Evolutionary conservation across 768 basidiomycete species (phyloP).

Genomic region (Mycena vitilis): DNA sequence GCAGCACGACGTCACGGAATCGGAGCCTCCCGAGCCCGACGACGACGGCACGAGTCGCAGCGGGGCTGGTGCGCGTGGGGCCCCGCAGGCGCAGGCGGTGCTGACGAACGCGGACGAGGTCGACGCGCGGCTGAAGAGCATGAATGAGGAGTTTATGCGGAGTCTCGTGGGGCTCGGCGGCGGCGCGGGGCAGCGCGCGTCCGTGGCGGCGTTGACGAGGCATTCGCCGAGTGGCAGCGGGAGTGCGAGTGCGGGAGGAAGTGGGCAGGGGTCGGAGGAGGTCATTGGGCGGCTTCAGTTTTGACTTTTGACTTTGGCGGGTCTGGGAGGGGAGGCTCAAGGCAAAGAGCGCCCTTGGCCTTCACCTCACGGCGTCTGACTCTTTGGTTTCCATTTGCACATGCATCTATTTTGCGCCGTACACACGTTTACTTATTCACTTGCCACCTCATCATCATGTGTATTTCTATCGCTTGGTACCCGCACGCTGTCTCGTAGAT

Average conservation of each 20-base stretch:
- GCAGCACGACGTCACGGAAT: neutral
- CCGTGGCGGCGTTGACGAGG: neutral
- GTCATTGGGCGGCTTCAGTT: slow-evolving; percentile 61
- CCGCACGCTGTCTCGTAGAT: too few relatives aligned
- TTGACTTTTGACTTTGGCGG: slow-evolving; percentile 53
- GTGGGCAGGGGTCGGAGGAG: slow-evolving; percentile 37
- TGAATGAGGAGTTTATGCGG: slow-evolving; percentile 76
- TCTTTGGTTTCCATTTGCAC: too few relatives aligned
- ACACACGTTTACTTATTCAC: too few relatives aligned
- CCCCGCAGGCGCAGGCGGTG: slow-evolving; percentile 50
- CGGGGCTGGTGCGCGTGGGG: slow-evolving; percentile 14
- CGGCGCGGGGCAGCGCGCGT: neutral
- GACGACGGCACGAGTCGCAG: slow-evolving; percentile 25
- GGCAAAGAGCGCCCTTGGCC: too few relatives aligned
- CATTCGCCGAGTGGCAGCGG: slow-evolving; percentile 4
- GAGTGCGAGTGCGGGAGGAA: slow-evolving; percentile 27
- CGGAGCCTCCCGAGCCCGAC: slow-evolving; percentile 11
- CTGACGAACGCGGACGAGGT: slow-evolving; percentile 74
- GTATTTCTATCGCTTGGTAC: too few relatives aligned
- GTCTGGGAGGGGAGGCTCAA: too few relatives aligned
- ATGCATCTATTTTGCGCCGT: too few relatives aligned
- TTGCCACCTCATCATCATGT: too few relatives aligned
- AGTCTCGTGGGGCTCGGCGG: slow-evolving; percentile 72
- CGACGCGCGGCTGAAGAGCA: slow-evolving; percentile 69
- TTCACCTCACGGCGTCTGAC: too few relatives aligned